Base-by-base conservation (phyloP, 352 stramenopile species). In the Globisporangium takayamanum region DNA sequence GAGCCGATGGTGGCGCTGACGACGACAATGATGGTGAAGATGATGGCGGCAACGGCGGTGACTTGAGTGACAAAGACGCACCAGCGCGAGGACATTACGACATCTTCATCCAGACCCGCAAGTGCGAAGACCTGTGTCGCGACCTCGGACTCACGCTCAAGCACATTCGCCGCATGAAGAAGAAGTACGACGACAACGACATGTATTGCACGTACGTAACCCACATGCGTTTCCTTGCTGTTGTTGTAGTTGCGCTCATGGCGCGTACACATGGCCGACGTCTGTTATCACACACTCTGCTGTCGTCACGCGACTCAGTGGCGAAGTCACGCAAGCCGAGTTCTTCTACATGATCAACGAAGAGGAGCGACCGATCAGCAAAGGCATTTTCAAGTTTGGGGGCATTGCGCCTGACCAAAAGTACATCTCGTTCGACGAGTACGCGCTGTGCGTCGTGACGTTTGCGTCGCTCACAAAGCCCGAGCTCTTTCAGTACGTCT, bases 331-430 rank as follows among this genome's bases (percentile, higher is more conserved):
- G 16, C 80, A 88, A 41, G 76, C 75, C 2, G 80, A 89, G 59
- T 87, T 89, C 50, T 89, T 84, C 60, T 87, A 73, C 45, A 87
- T 89, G 66, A 77, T 88, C 57, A 74, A 75, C 33, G 80, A 89
- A 37, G 73, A 83, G 7, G 62, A 65, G n/a, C 63, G 78, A 0
- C 68, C 73, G 12, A 59, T 89, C 52, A 87, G 77, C 37, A 63
- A 73, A 20, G 78, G 80, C 20, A 76, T 89, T 39, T 69, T 88
- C 11, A 60, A 66, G 30, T 75, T 81, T 52, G 76, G 60, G 1
- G 64, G 70, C 37, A 62, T 89, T 33, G 30, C 58, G 1, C 50
- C 37, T 0, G 57, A 76, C 20, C 69, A 78, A 64, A 87, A 86
- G 55, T 83, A 80, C 55, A 51, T 89, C 22, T 83, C 73, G 2